Base-by-base conservation (phyloP, 306 rosid species). In the Cicer bijugum region DNA sequence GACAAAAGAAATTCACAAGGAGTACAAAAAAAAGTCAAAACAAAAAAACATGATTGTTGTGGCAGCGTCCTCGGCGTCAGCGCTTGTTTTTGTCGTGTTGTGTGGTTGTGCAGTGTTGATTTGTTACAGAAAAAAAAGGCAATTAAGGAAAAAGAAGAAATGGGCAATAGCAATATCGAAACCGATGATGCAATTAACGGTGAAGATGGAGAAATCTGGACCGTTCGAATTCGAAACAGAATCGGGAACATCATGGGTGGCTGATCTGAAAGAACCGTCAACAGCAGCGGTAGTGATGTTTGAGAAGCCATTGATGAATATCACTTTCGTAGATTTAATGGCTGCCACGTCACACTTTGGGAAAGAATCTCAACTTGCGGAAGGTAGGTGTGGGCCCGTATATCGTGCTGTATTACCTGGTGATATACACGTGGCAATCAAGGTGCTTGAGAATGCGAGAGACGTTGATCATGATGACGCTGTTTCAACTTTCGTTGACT, bases 261-360 rank as follows among this genome's bases (percentile, higher is more conserved):
- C 93, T 1, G 99, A 94, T 72, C 81, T 94, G 12, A 90, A 81
- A 33, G 96, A 91, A 19, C 96, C 99, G 0, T 76, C 99, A 3
- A 88, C 96, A 0, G 96, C 99, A 0, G 68, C 92, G 4, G 97
- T 94, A 1, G 96, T 94, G 12, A 86, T 94, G 89, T 91, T 94
- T 60, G 99, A 94, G 90, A 94, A 94, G 85, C 99, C 99, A 4
- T 48, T 94, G 89, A 86, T 94, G 83, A 91, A 80, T 45, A 64
- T 94, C 4, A 89, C 84, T 1, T 94, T 94, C 85, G 84, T 84
- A 81, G 97, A 94, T 77, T 82, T 94, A 70, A 90, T 94, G 9
- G 94, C 88, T 11, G 93, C 96, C 88, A 94, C 99, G 86, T 91
- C 99, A 76, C 91, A 88, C 82, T 94, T 94, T 72, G 99, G 99